Evolutionary conservation across 1,139 yeast genomes (phyloP), one percentile per base, ranked within the genome.

Genomic region (Blastobotrys arbuscula): DNA sequence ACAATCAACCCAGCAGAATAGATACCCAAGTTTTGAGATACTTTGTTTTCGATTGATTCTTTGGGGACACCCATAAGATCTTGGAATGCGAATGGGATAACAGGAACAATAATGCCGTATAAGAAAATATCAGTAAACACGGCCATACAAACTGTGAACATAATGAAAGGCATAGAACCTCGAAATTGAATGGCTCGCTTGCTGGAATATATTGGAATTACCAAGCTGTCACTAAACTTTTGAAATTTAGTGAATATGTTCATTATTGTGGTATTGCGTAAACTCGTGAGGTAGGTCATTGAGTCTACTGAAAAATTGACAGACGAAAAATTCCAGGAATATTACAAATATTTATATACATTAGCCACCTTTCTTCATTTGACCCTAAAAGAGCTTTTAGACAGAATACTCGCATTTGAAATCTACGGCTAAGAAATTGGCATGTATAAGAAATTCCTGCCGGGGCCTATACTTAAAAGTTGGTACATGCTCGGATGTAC

Each of bases 1-100:
- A 60, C 60, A 39, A 66, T 56, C 15, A 66, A 52, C 1, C 68
- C 70, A 2, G 59, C 66, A 0, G 71, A 62, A 53, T 66, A 67
- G 9, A 62, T 52, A 1, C 66, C 64, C 44, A 67, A 55, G 1
- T 66, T 53, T n/a, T 59, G 44, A 6, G 69, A 61, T 5, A 62
- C 57, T 49, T 57, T 52, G 12, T 37, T 39, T 49, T 67, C 69
- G n/a, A 65, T 59, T 8, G 49, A 38, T 13, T 49, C 52, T 19
- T 48, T 52, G 1, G 56, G 28, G 9, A 65, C 57, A 12, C 63
- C 63, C 58, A 67, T 57, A 8, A 64, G 60, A 3, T 49, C 24
- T 15, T 48, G 55, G 24, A 68, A 58, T 8, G 67, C 67, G 50
- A 57, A 67, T 9, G 72, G 71, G 9, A 66, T 54, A 6, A 68